Percentiles rank a stretch among this genome's conserved stretches.
Conservation (phyloP, 2,329 filamentous ascomycete species). For the Nemania diffusa region DNA sequence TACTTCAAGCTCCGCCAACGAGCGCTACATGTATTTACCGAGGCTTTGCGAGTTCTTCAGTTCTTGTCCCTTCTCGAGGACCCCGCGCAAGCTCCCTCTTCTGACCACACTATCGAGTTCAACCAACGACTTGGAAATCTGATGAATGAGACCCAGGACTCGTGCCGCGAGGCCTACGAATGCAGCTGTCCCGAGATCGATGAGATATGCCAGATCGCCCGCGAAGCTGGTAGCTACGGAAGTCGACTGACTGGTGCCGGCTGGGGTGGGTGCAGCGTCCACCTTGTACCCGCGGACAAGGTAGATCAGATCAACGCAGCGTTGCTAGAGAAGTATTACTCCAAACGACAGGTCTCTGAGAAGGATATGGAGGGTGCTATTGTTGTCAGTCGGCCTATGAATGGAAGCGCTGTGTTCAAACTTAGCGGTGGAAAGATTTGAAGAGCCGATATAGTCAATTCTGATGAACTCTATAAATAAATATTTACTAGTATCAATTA, state of each 20-base stretch:
- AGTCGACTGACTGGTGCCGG: conserved; percentile 91
- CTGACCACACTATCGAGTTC: conserved; percentile 67
- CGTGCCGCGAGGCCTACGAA: conserved; percentile 87
- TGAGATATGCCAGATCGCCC: conserved; percentile 82
- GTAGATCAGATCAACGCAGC: conserved; percentile 81
- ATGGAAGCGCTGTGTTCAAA: conserved; percentile 69
- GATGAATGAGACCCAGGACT: conserved; percentile 89
- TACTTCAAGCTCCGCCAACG: conserved; percentile 88
- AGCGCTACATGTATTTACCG: conserved; percentile 88
- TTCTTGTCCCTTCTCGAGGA: conserved; percentile 83
- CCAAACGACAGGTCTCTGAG: conserved; percentile 69
- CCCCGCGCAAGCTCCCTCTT: conserved; percentile 51
- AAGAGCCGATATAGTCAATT: background rate
- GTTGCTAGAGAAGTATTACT: conserved; percentile 85
- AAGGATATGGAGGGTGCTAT: conserved; percentile 83
- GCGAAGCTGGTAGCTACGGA: conserved; percentile 81
- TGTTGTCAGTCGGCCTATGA: conserved; percentile 87
- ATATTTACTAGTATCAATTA: background rate
- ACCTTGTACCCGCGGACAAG: conserved; percentile 86
- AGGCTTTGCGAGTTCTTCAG: conserved; percentile 84
- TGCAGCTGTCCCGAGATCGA: conserved; percentile 96
- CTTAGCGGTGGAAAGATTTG: conserved; percentile 48
- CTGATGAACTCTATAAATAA: background rate
- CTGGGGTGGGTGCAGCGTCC: conserved; percentile 96
- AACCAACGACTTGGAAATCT: conserved; percentile 79